Base-by-base conservation (phyloP, 352 stramenopile species). In the Globisporangium spiculum region DNA sequence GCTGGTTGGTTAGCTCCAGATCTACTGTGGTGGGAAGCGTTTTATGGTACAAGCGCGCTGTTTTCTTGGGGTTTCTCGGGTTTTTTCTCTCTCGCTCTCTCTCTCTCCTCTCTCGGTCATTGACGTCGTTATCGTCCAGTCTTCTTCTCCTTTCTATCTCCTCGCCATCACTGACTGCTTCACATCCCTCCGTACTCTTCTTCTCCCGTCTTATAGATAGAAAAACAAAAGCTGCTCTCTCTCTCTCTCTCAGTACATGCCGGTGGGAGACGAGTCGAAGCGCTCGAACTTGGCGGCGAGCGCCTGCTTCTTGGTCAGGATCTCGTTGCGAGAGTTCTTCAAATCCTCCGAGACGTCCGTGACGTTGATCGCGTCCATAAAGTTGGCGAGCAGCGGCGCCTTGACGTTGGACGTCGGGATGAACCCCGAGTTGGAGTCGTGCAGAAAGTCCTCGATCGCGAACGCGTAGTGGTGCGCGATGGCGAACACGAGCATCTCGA, bases 401-500 rank as follows among this genome's bases (percentile, higher is more conserved):
- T 95, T 95, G 63, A 93, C 87, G 53, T 94, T 92, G 14, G 81
- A 92, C 41, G 81, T 85, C 60, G 86, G 77, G 27, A 92, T 67
- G 52, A 56, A 79, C 16, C 75, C 60, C 12, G 70, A 70, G 57
- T 65, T 56, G 26, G 81, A 72, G 9, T 76, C 72, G 20, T 75
- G 68, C 41, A 95, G 59, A 73, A 95, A 98, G 71, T 98, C 93
- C 48, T 95, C 90, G 69, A 98, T 95, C 3, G 87, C 88, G 62
- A 98, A 98, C 18, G 91, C 91, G 66, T 93, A 98, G 71, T 96
- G 93, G 77, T 98, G 96, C 26, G 90, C 91, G 24, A 98, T 67
- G 6, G 93, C 92, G 60, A 97, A 96, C 58, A 95, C 83, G 60
- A 98, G 83, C 94, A 98, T 98, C 70, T 98, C 94, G 34, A 97